A percentile compares a stretch with the other conserved stretches of the same genome.
Conservation (phyloP, 306 rosid species). For the Dryas octopetala region DNA sequence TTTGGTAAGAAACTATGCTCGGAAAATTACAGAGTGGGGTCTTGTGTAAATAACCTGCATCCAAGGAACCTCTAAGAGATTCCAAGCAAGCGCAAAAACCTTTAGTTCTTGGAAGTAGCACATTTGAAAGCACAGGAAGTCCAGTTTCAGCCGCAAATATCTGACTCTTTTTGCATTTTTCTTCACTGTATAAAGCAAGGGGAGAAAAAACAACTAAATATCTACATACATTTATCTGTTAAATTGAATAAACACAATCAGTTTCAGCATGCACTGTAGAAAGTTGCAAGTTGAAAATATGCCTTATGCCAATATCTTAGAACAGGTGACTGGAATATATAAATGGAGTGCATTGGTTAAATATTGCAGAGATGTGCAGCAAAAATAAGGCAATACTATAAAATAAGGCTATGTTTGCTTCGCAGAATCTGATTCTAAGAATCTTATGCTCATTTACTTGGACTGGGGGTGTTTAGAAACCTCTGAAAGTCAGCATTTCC, state of each 20-base stretch:
- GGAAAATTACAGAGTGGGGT: background rate
- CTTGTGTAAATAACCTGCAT: slow-evolving; percentile 65
- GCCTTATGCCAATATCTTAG: background rate
- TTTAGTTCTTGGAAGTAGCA: slow-evolving; percentile 83
- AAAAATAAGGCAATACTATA: background rate
- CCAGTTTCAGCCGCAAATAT: slow-evolving; percentile 71
- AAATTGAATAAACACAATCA: slow-evolving; percentile 5
- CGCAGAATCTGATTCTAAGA: too few species aligned
- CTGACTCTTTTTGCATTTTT: slow-evolving; percentile 65
- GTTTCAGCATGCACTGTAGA: background rate
- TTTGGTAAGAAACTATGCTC: background rate
- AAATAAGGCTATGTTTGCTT: too few species aligned
- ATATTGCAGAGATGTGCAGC: background rate
- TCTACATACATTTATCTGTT: background rate
- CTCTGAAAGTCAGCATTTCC: too few species aligned
- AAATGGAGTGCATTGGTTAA: background rate
- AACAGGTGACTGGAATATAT: background rate
- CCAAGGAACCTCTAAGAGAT: slow-evolving; percentile 63
- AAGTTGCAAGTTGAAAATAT: background rate
- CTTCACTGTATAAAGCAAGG: slow-evolving; percentile 49
- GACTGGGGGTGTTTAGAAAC: too few species aligned
- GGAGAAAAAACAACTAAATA: slow-evolving; percentile 12
- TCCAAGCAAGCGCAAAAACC: slow-evolving; percentile 89
- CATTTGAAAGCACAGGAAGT: slow-evolving; percentile 70
- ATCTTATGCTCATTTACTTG: too few species aligned